Percentiles rank a stretch among this genome's conserved stretches.
phyloP scores from a whole-genome alignment of 2,329 filamentous ascomycete species.

The Chrysosporium keratinophilum region DNA sequence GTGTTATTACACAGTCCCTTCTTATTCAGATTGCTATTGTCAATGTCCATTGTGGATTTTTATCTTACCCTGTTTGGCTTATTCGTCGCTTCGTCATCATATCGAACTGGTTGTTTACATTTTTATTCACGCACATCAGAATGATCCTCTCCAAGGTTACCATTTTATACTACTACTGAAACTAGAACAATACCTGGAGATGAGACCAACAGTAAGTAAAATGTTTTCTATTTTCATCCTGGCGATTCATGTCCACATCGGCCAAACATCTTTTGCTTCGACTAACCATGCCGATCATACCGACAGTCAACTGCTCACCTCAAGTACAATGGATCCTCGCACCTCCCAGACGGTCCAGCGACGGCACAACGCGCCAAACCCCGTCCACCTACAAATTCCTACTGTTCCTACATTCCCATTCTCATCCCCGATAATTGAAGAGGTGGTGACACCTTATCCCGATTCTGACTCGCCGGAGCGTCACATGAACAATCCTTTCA shows the following conservation, averaged over 20 bases:
- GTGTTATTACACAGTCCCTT: background rate
- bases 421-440: conserved; percentile 36
- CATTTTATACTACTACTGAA: background rate
- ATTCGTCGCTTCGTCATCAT: no score
- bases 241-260: background rate
- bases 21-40: background rate
- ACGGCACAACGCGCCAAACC: background rate
- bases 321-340: background rate
- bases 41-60: no score
- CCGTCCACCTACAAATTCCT: conserved; percentile 4
- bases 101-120: background rate
- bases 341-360: background rate
- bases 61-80: no score
- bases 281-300: background rate
- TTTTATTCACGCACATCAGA: background rate
- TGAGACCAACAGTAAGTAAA: conserved; percentile 4
- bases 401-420: conserved; percentile 31
- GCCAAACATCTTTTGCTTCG: background rate
- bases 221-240: background rate
- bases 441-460: conserved; percentile 30
- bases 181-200: background rate
- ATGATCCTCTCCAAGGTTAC: background rate
- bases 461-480: conserved; percentile 25
- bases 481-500: conserved; percentile 24
- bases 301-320: background rate